Evolutionary conservation across 129 eudicot genomes (phyloP).

Genomic region (Smallanthus sonchifolius): DNA sequence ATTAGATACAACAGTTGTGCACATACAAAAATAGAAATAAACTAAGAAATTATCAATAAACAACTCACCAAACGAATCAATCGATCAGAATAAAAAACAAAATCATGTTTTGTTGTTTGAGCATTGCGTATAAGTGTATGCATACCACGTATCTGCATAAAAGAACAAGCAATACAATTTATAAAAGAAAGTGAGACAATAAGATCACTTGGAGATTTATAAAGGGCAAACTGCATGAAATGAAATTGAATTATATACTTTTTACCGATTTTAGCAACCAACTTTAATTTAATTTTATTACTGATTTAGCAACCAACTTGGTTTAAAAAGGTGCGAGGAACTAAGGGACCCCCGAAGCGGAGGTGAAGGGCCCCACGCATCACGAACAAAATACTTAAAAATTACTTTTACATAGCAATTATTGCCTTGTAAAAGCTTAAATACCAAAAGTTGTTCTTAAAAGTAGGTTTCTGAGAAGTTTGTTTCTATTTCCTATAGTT

Average conservation of each 20-base stretch:
- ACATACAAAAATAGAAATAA: neutral
- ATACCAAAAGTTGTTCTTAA: too few species aligned
- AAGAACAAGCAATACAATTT: slow-evolving; percentile 8
- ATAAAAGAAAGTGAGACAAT: slow-evolving; percentile 2
- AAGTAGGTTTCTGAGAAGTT: neutral
- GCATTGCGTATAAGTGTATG: slow-evolving; percentile 87
- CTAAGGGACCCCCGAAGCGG: too few species aligned
- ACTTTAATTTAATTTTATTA: neutral
- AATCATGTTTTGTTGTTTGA: slow-evolving; percentile 75
- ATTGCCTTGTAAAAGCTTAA: neutral
- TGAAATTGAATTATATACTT: neutral
- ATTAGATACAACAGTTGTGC: neutral
- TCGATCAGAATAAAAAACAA: slow-evolving; percentile 77
- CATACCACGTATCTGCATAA: slow-evolving; percentile 81
- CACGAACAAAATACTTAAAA: too few species aligned
- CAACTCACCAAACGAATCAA: slow-evolving; percentile 76
- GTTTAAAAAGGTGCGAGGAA: neutral
- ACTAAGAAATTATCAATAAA: neutral
- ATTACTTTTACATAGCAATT: neutral
- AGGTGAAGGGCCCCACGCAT: too few species aligned
- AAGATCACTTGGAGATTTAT: slow-evolving; percentile 2
- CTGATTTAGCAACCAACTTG: neutral
- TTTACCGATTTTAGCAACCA: neutral
- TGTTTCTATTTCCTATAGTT: neutral
- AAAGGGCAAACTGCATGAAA: neutral